These are phyloP conservation scores for Gaultheria prostrata DNA, from an alignment of 148 eudicot species.

Conservation along the genomic window DNA sequence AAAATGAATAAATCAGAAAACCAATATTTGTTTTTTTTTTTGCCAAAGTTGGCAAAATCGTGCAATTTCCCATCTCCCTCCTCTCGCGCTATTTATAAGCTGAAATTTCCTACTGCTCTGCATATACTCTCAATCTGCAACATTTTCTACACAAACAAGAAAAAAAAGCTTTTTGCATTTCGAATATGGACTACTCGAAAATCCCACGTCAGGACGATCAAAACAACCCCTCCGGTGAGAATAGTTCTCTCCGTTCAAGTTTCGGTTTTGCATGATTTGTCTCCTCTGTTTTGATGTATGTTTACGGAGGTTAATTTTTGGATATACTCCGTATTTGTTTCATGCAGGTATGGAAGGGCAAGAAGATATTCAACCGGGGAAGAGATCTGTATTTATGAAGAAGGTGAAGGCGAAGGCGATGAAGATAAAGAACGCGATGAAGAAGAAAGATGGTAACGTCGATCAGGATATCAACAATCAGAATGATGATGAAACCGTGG, in stretches of 20 bases:
- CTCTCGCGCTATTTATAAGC: not conserved
- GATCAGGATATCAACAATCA: slow-evolving; percentile 20
- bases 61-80: not conserved
- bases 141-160: not conserved
- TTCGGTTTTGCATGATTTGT: not conserved
- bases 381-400: slow-evolving; percentile 54
- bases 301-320: not conserved
- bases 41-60: not conserved
- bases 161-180: too few relatives aligned
- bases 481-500: not conserved
- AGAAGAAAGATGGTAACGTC: slow-evolving; percentile 36
- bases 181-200: too few relatives aligned
- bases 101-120: not conserved
- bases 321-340: slow-evolving; percentile 1
- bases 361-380: slow-evolving; percentile 33
- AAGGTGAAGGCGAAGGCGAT: slow-evolving; percentile 81
- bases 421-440: slow-evolving; percentile 61
- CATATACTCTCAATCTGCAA: not conserved
- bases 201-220: too few relatives aligned
- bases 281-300: not conserved
- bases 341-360: slow-evolving; percentile 23
- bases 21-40: too few relatives aligned
- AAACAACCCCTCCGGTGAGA: too few relatives aligned
- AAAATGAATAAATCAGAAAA: too few relatives aligned
- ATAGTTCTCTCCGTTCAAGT: too few relatives aligned